phyloP scores from a whole-genome alignment of 1,284 basidiomycete species.

The Cryptococcus neoformans region DNA sequence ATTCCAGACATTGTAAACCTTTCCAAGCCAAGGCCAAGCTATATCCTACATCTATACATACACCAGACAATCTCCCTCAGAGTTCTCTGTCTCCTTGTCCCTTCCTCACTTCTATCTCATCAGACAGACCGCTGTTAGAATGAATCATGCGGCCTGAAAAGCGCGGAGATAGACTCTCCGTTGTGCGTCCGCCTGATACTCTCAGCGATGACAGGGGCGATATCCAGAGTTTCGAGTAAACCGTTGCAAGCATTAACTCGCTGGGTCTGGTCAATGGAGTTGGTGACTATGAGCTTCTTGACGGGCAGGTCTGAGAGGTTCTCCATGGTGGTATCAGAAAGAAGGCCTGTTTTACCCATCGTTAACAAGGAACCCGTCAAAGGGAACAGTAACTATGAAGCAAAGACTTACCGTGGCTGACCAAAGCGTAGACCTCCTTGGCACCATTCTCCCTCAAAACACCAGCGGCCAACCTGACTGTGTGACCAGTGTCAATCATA shows the following conservation, averaged over 20 bases:
- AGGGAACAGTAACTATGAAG: not conserved
- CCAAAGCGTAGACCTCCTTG: conserved; percentile 78
- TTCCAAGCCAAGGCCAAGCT: not conserved
- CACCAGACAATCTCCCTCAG: not conserved
- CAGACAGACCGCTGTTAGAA: not conserved
- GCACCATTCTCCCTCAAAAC: conserved; percentile 87
- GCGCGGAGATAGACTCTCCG: conserved; percentile 55
- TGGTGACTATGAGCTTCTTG: conserved; percentile 83
- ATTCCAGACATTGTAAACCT: not conserved
- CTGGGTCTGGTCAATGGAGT: conserved; percentile 68
- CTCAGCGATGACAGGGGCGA: conserved; percentile 88
- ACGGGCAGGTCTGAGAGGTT: conserved; percentile 75
- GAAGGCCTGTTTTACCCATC: conserved; percentile 58
- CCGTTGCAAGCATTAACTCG: conserved; percentile 50
- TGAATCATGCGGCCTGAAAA: conserved; percentile 37
- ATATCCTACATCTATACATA: conserved; percentile 3
- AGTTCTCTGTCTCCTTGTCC: not conserved
- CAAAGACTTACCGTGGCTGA: conserved; percentile 74
- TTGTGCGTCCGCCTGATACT: conserved; percentile 96
- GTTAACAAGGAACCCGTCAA: not conserved
- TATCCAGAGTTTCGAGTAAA: conserved; percentile 65
- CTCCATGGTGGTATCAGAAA: conserved; percentile 80
- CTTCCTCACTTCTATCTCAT: not conserved
- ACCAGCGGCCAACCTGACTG: conserved; percentile 77
- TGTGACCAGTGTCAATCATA: conserved; percentile 95